Evolutionary conservation across 495 filamentous ascomycete species (phyloP), one percentile per base, ranked within the genome.

Genomic region (Neurospora sp.): DNA sequence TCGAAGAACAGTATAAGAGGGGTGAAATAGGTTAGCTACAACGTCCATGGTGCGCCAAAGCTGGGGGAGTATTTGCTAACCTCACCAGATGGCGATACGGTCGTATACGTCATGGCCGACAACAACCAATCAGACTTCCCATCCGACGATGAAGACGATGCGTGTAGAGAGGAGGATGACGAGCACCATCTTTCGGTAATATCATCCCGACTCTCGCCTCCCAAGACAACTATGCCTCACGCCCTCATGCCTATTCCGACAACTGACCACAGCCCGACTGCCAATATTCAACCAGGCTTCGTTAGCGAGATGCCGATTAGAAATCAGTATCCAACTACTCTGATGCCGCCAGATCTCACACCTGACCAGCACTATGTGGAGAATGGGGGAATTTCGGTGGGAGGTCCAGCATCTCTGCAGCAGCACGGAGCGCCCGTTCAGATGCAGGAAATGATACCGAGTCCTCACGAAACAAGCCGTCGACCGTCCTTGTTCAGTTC

Each of bases 1-100:
- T 83, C 75, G 90, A 93, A 77, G 91, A 92, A 74, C 81, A 85
- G 11, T 92, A 83, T 74, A 81, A 85, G 59, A 85, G 87, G 69
- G 86, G 86, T 19, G 86, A 90, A 74, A 87, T 91, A 37, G 89
- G 91, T 92, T 81, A 77, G 88, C 73, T 40, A 2, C 66, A 54
- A 8, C 28, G 17, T 40, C 17, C 15, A 34, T 28, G 17, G 70
- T 37, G 28, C 38, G 10, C 21, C 15, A 70, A 38, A 21, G 9
- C 69, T 70, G 39, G 24, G 40, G 24, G 17, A 62, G 10, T 28
- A 37, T 6, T 24, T 75, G 54, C 78, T 79, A 71, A 76, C 70
- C 17, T 17, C 10, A 17, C 21, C 38, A 85, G 85, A 85, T 70
- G 81, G 70, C 37, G 76, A 76, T 10, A 83, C 82, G 37, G 74